phyloP scores from a whole-genome alignment of 805 yeast genomes.

The Torulaspora indica region DNA sequence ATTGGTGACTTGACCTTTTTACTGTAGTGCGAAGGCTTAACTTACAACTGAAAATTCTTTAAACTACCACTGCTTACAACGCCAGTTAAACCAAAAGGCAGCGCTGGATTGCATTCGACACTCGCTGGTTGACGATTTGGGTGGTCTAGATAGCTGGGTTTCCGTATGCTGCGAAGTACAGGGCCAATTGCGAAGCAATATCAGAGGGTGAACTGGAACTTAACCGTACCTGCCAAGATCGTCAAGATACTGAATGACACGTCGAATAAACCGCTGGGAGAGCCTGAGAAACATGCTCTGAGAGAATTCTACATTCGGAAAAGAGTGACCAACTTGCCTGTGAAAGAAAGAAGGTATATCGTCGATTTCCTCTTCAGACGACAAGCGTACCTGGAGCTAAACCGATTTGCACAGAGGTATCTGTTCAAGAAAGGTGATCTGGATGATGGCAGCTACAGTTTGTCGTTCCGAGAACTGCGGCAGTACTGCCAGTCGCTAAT shows the following conservation, averaged over 20 bases:
- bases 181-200: conserved; percentile 16
- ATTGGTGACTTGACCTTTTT: neutral
- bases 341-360: conserved; percentile 16
- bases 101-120: neutral
- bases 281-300: conserved; percentile 8
- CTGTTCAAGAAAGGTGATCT: conserved; percentile 12
- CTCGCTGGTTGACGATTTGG: neutral
- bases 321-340: neutral
- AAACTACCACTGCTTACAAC: neutral
- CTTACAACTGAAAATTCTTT: conserved; percentile 1
- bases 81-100: neutral
- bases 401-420: conserved; percentile 17
- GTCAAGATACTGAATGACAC: conserved; percentile 8
- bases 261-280: conserved; percentile 5
- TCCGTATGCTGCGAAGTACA: conserved; percentile 17
- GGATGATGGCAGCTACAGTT: conserved; percentile 14
- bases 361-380: conserved; percentile 20
- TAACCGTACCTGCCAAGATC: conserved; percentile 11
- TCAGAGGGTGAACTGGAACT: conserved; percentile 10
- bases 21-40: neutral
- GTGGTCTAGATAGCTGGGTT: neutral
- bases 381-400: conserved; percentile 17
- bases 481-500: conserved; percentile 21
- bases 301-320: conserved; percentile 3
- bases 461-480: conserved; percentile 19